Evolutionary conservation across 2,329 filamentous ascomycete genomes (phyloP), one percentile per base, ranked within the genome.

Genomic region (Colletotrichum sp.): DNA sequence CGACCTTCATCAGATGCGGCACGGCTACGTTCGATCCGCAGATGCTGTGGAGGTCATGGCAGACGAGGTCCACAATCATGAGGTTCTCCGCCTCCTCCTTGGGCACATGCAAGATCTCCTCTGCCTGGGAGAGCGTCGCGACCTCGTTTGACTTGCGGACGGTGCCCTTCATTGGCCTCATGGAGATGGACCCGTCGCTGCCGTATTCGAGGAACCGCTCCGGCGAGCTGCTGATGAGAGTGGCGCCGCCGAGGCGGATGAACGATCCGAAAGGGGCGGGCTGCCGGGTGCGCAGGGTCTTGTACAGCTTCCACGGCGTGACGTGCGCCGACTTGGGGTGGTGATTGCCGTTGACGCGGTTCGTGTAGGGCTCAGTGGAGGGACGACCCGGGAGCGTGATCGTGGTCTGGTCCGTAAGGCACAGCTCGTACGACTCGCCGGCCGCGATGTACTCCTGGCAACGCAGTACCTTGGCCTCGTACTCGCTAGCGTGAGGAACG

Each of bases 11-110:
- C 28, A 98, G 87, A 71, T 95, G 93, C 16, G 93, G 92, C 2
- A 98, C 95, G 8, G 86, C 83, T 1, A 98, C 95, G 75, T 91
- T 90, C 2, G 94, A 90, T 7, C 95, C 95, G 76, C 94, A 95
- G 10, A 98, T 93, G n/a, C 93, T 92, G 84, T 98, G 94, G 15
- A 99, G 88, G 83, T 99, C 96, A 82, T 99, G 96, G 1, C 96
- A 92, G n/a, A 98, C 97, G 1, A 99, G 89, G 83, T 99, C 96
- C 4, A 98, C 96, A 80, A 99, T 98, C 97, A 99, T 99, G 28
- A 99, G 90, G 81, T 99, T 99, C 87, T 99, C 96, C 1, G 96
- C 96, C 80, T 95, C 93, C 84, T 99, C 97, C 83, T 99, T 99
- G 26, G 95, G 93, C 0, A 95, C 90, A 73, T 93, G 92, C 16